Evolutionary conservation across 192 early-diverging fungal species (phyloP), one percentile per base, ranked within the genome.

Genomic region (Phycomyces nitens): DNA sequence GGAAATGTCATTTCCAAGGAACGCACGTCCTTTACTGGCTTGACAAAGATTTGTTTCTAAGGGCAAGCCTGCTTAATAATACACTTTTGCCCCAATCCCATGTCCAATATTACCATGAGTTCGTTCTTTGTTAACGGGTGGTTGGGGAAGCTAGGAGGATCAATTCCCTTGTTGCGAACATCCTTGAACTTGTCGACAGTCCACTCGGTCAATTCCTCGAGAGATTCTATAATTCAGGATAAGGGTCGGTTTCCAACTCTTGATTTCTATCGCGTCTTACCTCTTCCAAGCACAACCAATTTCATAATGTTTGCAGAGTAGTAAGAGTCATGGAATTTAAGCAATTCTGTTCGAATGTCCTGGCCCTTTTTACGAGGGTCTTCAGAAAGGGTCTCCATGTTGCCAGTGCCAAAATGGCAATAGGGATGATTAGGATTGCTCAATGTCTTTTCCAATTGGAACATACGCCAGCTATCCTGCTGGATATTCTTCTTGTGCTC

Each of bases 261-360:
- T 5, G 15, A 53, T 41, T 47, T 14, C 29, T 11, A 44, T 8
- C 21, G 12, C 6, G 6, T 20, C 49, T 50, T 71, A 87, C 85
- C 87, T 69, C 85, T 81, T 24, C 95, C 97, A 12, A 96, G 68
- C 16, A 99, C 77, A 34, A 89, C 89, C 16, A 97, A 79, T 76
- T 90, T 91, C 95, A 97, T 97, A 24, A 99, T 91, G 67, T 97
- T 96, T 12, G 94, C 88, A 26, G 92, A 94, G 72, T 99, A 99
- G 73, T 94, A 94, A 58, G 82, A 81, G 12, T 80, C 80, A 65
- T 99, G 89, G 56, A 97, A 97, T 51, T 94, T 88, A 41, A 99
- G 67, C 47, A 97, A 78, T 55, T 89, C 82, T 20, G 87, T 81
- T 20, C 97, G 83, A 59, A 95, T 84, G 69, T 99, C 88, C 39